phyloP scores from a whole-genome alignment of 75 land plant genomes.

The Picea sitchensis region DNA sequence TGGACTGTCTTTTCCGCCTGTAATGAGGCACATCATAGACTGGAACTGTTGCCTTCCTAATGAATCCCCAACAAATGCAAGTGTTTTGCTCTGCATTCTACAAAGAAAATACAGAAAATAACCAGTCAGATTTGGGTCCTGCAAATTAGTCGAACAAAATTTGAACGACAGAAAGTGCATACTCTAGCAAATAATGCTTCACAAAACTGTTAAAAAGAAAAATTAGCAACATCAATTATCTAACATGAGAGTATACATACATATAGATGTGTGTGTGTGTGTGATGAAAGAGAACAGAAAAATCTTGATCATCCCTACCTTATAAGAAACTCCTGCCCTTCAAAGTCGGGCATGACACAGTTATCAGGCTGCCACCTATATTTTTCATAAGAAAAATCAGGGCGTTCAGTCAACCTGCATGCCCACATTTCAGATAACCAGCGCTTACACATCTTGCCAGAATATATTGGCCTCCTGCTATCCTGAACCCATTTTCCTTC shows the following conservation, averaged over 20 bases:
- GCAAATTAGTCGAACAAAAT: no score
- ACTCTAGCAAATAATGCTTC: no score
- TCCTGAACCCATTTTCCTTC: conserved; percentile 81
- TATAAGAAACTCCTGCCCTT: conserved; percentile 39
- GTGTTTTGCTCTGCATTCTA: conserved; percentile 80
- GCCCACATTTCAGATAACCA: conserved; percentile 87
- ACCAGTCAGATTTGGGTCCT: no score
- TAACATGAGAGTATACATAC: no score
- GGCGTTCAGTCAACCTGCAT: conserved; percentile 68
- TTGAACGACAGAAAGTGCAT: no score
- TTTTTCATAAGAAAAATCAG: conserved; percentile 68
- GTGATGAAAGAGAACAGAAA: not conserved
- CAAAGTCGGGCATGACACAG: conserved; percentile 75
- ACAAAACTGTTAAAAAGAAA: no score
- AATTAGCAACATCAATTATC: no score
- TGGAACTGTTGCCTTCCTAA: conserved; percentile 90
- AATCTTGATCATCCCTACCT: conserved; percentile 33
- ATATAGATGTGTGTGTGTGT: no score
- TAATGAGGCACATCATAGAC: conserved; percentile 89
- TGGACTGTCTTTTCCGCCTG: conserved; percentile 46
- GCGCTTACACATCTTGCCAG: conserved; percentile 64
- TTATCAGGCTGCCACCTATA: conserved; percentile 78
- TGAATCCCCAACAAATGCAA: conserved; percentile 92
- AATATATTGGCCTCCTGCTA: conserved; percentile 53
- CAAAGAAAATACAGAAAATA: not conserved